These are phyloP conservation scores for Posidonia oceanica DNA, from an alignment of 116 monocot species.

Conservation along the genomic window DNA sequence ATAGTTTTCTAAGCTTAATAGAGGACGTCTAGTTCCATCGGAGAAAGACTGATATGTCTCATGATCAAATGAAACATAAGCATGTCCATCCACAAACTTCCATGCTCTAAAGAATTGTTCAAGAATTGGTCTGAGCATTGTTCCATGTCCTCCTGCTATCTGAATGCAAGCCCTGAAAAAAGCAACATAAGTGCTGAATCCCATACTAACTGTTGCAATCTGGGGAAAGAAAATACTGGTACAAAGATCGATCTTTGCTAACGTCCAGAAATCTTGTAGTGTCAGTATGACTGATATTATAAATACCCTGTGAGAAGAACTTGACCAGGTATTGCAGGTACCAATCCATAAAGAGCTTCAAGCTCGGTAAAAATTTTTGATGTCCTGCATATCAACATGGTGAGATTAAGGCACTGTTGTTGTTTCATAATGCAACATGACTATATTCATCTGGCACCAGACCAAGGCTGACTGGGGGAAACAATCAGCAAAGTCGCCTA, in stretches of 20 bases:
- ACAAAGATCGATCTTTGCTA: not conserved
- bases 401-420: too few species aligned
- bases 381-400: conserved; percentile 39
- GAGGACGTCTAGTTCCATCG: conserved; percentile 1
- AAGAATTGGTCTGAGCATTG: conserved; percentile 36
- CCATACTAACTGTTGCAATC: too few species aligned
- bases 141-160: conserved; percentile 46
- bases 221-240: not conserved
- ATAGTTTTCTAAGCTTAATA: conserved; percentile 33
- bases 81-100: conserved; percentile 37
- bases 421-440: too few species aligned
- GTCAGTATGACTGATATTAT: not conserved
- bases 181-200: not conserved
- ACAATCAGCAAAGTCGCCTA: too few species aligned
- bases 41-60: conserved; percentile 13
- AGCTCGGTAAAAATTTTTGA: conserved; percentile 43
- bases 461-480: too few species aligned
- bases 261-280: not conserved
- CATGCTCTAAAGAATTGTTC: conserved; percentile 68
- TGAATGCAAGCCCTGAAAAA: conserved; percentile 57
- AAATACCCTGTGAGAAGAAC: conserved; percentile 68
- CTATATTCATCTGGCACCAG: too few species aligned
- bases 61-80: conserved; percentile 25
- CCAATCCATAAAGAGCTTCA: conserved; percentile 51
- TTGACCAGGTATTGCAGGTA: conserved; percentile 49